Conservation (phyloP, 2,329 filamentous ascomycete genomes). For the Aspergillus persii region DNA sequence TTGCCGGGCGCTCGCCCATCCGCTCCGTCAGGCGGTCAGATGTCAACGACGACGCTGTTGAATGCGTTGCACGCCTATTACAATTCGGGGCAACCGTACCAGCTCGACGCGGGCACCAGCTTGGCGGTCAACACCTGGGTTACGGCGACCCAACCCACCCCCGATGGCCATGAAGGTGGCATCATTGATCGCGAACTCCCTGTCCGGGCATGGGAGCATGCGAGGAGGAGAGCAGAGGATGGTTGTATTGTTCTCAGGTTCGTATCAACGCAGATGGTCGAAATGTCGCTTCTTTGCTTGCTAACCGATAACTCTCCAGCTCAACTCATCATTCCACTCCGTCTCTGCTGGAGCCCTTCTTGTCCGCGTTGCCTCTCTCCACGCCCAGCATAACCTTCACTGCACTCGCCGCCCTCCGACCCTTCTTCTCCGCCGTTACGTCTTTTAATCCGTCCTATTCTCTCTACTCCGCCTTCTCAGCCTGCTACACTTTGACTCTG, state of each 20-base stretch:
- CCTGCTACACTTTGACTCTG: slow-evolving; percentile 78
- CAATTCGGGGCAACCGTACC: slow-evolving; percentile 75
- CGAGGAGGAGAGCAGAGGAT: slow-evolving; percentile 88
- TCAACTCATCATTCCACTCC: slow-evolving; percentile 87
- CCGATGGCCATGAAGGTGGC: slow-evolving; percentile 68
- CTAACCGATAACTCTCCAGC: slow-evolving; percentile 46
- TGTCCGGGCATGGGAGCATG: slow-evolving; percentile 90
- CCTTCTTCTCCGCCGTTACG: slow-evolving; percentile 84
- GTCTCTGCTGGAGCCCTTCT: slow-evolving; percentile 76
- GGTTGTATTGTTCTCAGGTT: slow-evolving; percentile 88
- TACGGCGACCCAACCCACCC: slow-evolving; percentile 69
- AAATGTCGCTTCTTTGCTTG: not conserved
- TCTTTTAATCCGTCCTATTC: slow-evolving; percentile 83
- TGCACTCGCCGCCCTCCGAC: slow-evolving; percentile 75
- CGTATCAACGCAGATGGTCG: slow-evolving; percentile 27
- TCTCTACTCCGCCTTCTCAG: slow-evolving; percentile 75
- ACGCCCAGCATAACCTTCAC: slow-evolving; percentile 74
- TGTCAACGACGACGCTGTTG: slow-evolving; percentile 88
- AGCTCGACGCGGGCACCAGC: slow-evolving; percentile 84
- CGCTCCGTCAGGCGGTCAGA: slow-evolving; percentile 70
- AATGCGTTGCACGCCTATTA: slow-evolving; percentile 92
- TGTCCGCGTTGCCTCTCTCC: slow-evolving; percentile 74
- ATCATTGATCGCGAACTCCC: slow-evolving; percentile 79
- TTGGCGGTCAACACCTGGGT: slow-evolving; percentile 95
- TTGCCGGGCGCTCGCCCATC: slow-evolving; percentile 53